Conservation (phyloP, 2,329 filamentous ascomycete genomes). For the Anthostomella pinea region DNA sequence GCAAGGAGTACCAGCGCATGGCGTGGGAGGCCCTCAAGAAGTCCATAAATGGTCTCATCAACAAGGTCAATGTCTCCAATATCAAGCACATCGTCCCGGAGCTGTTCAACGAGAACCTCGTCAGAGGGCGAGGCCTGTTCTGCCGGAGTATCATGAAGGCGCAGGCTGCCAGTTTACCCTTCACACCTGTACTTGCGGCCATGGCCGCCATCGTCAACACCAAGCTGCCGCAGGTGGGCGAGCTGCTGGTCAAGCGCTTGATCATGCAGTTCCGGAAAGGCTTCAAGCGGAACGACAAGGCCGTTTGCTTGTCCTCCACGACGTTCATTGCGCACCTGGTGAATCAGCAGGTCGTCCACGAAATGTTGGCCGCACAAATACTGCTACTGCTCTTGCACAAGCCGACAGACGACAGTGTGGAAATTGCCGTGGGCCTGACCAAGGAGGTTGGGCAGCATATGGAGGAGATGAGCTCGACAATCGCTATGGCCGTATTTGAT, state of each 20-base stretch:
- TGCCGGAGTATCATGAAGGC: constrained; percentile 98
- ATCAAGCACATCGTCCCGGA: constrained; percentile 98
- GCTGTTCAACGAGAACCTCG: constrained; percentile 89
- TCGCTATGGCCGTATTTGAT: constrained; percentile 88
- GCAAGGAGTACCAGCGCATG: constrained; percentile 98
- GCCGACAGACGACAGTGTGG: constrained; percentile 94
- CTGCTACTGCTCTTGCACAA: constrained; percentile 89
- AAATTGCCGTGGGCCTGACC: constrained; percentile 92
- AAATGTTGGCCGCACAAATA: constrained; percentile 91
- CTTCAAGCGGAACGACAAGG: constrained; percentile 95
- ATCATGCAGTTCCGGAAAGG: constrained; percentile 93
- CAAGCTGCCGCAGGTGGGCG: constrained; percentile 91
- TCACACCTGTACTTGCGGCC: constrained; percentile 93
- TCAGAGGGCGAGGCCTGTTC: constrained; percentile 88
- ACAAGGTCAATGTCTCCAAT: constrained; percentile 97
- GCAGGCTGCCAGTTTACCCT: constrained; percentile 90
- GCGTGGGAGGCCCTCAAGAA: constrained; percentile 99
- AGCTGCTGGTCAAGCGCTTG: constrained; percentile 80
- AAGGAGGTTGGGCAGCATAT: constrained; percentile 91
- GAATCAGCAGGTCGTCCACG: constrained; percentile 94
- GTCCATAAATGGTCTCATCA: constrained; percentile 96
- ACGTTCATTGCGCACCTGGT: constrained; percentile 94
- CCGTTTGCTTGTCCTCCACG: constrained; percentile 87
- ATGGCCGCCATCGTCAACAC: constrained; percentile 98
- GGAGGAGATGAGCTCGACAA: constrained; percentile 89